phyloP scores from a whole-genome alignment of 202 grass and related monocot genomes.

The Setaria viridis region DNA sequence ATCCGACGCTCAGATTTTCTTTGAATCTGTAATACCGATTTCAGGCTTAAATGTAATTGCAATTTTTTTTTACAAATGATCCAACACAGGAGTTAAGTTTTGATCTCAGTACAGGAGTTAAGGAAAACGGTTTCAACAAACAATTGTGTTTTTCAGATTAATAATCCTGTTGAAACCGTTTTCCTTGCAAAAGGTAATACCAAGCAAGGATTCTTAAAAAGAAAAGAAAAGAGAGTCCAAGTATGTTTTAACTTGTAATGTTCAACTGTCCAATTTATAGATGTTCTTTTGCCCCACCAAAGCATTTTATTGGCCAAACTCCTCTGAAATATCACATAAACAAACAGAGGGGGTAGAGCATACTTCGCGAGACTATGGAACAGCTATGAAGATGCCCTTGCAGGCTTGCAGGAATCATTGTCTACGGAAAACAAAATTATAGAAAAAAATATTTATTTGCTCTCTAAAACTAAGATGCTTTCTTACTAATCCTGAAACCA shows the following conservation, averaged over 20 bases:
- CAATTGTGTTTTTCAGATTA: too few species aligned
- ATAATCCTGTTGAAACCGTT: neutral
- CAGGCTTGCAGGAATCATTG: neutral
- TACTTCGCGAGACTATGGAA: neutral
- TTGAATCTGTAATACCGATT: neutral
- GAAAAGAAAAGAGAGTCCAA: neutral
- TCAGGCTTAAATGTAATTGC: neutral
- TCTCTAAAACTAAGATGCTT: slow-evolving; percentile 14
- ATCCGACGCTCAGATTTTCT: neutral
- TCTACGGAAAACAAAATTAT: slow-evolving; percentile 7
- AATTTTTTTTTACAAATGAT: neutral
- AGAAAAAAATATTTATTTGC: slow-evolving; percentile 1
- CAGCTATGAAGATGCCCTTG: neutral
- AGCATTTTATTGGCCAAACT: neutral
- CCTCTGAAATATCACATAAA: neutral
- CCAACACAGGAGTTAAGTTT: slow-evolving; percentile 17
- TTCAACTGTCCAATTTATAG: neutral
- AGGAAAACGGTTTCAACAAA: too few species aligned
- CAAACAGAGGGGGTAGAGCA: neutral
- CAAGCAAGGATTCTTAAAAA: neutral
- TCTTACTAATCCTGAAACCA: slow-evolving; percentile 26
- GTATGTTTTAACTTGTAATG: neutral
- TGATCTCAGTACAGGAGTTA: neutral
- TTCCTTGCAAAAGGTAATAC: neutral
- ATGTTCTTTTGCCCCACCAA: neutral